Conservation (phyloP, 495 filamentous ascomycete genomes). For the Bryoglossum gracile region DNA sequence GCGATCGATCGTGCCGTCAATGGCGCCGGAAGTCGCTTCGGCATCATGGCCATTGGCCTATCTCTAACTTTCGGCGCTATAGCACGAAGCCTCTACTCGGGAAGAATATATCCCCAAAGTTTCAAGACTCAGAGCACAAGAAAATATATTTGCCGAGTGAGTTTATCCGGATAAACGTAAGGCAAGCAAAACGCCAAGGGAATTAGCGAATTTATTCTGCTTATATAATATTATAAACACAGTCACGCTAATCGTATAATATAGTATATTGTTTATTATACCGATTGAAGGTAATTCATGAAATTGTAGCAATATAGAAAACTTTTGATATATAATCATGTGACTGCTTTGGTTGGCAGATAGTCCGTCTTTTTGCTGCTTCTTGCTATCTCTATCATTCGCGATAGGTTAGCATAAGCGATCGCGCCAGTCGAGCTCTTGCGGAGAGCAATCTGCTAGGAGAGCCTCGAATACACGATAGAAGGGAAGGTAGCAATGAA, state of each 20-base stretch:
- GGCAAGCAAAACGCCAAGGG: slow-evolving; percentile 4
- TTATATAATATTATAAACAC: not conserved
- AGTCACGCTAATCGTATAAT: slow-evolving; percentile 13
- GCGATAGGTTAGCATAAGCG: slow-evolving; percentile 7
- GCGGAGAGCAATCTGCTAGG: slow-evolving; percentile 5
- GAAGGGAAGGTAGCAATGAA: no score
- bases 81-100: not conserved
- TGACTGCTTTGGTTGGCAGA: slow-evolving; percentile 14
- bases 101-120: slow-evolving; percentile 2
- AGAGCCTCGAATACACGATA: slow-evolving; percentile 10
- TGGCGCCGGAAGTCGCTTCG: slow-evolving; percentile 2
- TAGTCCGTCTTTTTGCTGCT: no score
- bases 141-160: not conserved
- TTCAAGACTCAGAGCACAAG: slow-evolving; percentile 1
- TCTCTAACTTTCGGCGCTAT: not conserved
- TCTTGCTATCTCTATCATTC: not conserved
- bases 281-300: slow-evolving; percentile 6
- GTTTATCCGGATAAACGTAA: slow-evolving; percentile 4
- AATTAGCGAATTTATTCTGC: slow-evolving; percentile 3
- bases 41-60: slow-evolving; percentile 9
- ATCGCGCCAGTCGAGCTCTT: slow-evolving; percentile 11
- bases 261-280: slow-evolving; percentile 10
- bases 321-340: slow-evolving; percentile 9
- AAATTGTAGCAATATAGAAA: slow-evolving; percentile 16
- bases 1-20: slow-evolving; percentile 5